A percentile compares a stretch with the other conserved stretches of the same genome.
phyloP scores from a whole-genome alignment of 164 flowering plant genomes.

The Litsea cubeba region DNA sequence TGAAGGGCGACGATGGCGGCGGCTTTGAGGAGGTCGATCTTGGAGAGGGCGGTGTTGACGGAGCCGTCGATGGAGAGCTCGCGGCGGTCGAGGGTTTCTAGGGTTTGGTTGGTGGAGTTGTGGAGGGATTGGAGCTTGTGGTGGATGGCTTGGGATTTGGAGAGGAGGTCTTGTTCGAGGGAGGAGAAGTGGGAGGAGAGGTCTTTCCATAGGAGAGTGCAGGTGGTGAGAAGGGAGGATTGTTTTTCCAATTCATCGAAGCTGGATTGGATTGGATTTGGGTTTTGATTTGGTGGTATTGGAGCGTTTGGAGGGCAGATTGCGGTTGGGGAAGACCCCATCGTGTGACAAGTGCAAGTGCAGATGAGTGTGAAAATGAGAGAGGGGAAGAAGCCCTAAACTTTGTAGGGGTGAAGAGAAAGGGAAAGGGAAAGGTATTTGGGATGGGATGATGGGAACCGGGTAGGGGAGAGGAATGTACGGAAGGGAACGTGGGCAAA shows the following conservation, averaged over 20 bases:
- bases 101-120: conserved; percentile 47
- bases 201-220: conserved; percentile 93
- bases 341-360: no score
- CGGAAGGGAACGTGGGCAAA: conserved; percentile 3
- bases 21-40: conserved; percentile 39
- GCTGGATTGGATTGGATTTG: conserved; percentile 34
- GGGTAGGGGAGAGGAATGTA: neutral
- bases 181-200: conserved; percentile 88
- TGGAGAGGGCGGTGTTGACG: conserved; percentile 43
- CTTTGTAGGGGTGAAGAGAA: neutral
- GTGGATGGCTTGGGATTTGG: conserved; percentile 62
- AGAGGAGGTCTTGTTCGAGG: conserved; percentile 62
- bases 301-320: neutral
- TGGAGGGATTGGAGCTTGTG: conserved; percentile 51
- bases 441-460: neutral
- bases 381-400: conserved; percentile 29
- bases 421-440: neutral
- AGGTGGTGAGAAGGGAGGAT: conserved; percentile 78
- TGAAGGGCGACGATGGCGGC: conserved; percentile 38
- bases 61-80: conserved; percentile 57
- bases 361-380: neutral
- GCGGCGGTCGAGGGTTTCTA: conserved; percentile 52
- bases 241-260: conserved; percentile 87
- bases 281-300: neutral
- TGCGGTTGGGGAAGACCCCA: neutral